These are phyloP conservation scores for Plasmodium coatneyi DNA, from an alignment of 169 alveolate genomes.

Conservation along the genomic window DNA sequence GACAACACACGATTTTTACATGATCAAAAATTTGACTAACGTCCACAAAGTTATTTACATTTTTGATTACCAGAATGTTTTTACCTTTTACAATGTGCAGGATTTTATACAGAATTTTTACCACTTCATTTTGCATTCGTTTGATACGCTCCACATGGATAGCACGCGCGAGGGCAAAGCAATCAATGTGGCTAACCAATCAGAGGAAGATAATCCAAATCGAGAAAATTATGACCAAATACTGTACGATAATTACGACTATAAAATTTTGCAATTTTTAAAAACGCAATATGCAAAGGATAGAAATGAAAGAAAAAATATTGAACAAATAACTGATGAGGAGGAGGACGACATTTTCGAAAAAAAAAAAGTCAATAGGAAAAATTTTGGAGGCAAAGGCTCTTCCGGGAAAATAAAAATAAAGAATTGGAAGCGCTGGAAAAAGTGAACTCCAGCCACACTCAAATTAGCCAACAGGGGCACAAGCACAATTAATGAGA, in stretches of 20 bases:
- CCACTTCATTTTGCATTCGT: conserved; percentile 43
- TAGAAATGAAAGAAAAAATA: conserved; percentile 52
- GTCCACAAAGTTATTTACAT: conserved; percentile 73
- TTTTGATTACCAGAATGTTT: conserved; percentile 72
- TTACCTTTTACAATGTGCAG: conserved; percentile 76
- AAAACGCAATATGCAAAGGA: conserved; percentile 39
- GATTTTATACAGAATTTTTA: conserved; percentile 78
- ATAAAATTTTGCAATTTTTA: conserved; percentile 44
- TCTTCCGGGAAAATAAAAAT: conserved; percentile 66
- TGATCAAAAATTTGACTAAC: conserved; percentile 75
- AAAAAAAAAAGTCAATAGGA: conserved; percentile 33
- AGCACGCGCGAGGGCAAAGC: background rate
- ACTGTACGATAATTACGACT: conserved; percentile 57
- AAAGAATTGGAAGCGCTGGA: conserved; percentile 75
- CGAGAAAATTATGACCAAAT: conserved; percentile 36
- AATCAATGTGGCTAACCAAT: background rate
- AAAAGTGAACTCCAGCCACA: conserved; percentile 9
- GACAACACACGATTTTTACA: conserved; percentile 83
- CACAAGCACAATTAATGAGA: background rate
- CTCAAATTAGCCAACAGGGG: background rate
- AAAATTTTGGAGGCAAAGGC: conserved; percentile 75
- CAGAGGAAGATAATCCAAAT: background rate
- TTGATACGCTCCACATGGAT: conserved; percentile 10
- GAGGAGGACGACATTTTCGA: conserved; percentile 42
- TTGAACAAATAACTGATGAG: conserved; percentile 30